A percentile compares a stretch with the other conserved stretches of the same genome.
Evolutionary conservation across 2,329 filamentous ascomycete species (phyloP).

Genomic region (Monilinia aucupariae): DNA sequence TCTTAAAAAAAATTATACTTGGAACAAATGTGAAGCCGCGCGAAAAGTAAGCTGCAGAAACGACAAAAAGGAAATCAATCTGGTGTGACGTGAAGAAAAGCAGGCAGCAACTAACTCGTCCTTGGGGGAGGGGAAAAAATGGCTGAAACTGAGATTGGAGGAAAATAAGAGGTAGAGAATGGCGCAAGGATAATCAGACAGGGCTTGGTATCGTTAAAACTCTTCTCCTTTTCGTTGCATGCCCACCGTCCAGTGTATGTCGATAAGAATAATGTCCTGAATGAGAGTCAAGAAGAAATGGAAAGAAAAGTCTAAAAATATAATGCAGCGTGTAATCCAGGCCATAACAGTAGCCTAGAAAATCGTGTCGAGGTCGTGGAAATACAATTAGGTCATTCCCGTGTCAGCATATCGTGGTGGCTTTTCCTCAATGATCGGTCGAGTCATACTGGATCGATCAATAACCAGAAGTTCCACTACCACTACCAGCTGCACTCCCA

Average conservation of each 20-base stretch:
- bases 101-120: conserved; percentile 9
- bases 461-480: conserved; percentile 23
- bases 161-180: neutral
- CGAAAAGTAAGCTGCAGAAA: conserved; percentile 9
- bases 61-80: neutral
- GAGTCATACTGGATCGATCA: neutral
- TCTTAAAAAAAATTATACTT: neutral
- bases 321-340: neutral
- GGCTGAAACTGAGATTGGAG: neutral
- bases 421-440: neutral
- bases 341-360: neutral
- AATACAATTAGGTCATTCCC: conserved; percentile 3
- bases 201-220: conserved; percentile 5
- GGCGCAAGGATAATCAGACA: neutral
- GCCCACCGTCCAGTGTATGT: neutral
- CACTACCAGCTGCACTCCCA: conserved; percentile 31
- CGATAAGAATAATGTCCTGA: neutral
- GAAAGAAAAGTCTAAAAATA: neutral
- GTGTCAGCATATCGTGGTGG: neutral
- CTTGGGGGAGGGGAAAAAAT: neutral
- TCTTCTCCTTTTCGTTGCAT: conserved; percentile 4
- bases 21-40: neutral
- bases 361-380: neutral
- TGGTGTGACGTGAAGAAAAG: conserved; percentile 4
- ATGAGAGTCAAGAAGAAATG: neutral